A percentile compares a stretch with the other conserved stretches of the same genome.
Conservation (phyloP, 2,329 filamentous ascomycete species). For the Elsinoe arachidis region DNA sequence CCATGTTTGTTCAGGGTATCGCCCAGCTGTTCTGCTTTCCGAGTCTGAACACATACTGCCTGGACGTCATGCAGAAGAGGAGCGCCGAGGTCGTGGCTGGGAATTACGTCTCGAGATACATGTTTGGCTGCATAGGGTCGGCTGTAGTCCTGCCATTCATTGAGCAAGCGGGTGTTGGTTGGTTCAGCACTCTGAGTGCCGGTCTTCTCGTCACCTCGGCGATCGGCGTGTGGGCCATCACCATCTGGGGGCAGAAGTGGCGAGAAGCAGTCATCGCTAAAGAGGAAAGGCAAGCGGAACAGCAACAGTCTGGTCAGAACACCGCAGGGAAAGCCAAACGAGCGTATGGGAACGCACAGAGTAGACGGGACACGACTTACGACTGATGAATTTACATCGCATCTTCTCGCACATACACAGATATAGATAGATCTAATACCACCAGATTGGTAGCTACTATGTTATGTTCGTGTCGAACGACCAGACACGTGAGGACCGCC, state of each 20-base stretch:
- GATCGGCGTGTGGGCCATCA: conserved; percentile 39
- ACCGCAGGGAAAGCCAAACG: not conserved
- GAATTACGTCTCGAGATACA: conserved; percentile 70
- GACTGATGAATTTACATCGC: not conserved
- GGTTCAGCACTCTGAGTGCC: conserved; percentile 66
- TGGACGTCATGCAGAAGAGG: conserved; percentile 68
- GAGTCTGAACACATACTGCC: conserved; percentile 67
- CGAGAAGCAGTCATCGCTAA: conserved; percentile 19
- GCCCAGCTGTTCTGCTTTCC: conserved; percentile 70
- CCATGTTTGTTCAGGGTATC: conserved; percentile 66
- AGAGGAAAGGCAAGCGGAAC: conserved; percentile 14
- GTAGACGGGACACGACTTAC: not conserved
- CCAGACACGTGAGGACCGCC: too few relatives aligned
- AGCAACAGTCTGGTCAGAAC: not conserved
- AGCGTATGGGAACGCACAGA: not conserved
- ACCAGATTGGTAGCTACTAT: too few relatives aligned
- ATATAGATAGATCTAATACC: not conserved
- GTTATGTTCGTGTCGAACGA: too few relatives aligned
- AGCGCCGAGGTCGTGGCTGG: conserved; percentile 64
- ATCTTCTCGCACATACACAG: not conserved
- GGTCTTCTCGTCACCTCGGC: conserved; percentile 44
- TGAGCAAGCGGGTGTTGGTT: conserved; percentile 67
- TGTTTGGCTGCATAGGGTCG: conserved; percentile 63
- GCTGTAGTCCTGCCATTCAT: conserved; percentile 66
- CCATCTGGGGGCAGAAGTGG: conserved; percentile 37